Evolutionary conservation across 768 basidiomycete species (phyloP), one percentile per base, ranked within the genome.

Genomic region (Auricularia sp.): DNA sequence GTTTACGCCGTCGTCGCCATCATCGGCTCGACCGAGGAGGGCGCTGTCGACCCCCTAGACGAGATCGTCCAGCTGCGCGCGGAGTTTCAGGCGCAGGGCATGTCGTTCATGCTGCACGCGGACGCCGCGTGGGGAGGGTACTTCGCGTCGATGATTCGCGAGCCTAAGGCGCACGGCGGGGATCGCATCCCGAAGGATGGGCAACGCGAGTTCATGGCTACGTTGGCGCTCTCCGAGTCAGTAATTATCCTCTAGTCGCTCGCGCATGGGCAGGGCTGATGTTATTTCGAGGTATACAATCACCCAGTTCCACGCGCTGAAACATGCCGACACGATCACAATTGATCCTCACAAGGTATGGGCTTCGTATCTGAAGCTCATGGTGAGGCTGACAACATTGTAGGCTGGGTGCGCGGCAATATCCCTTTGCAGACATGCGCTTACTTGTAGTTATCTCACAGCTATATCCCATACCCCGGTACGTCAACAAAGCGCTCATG

Each of bases 101-200:
- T 81, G 14, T 72, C 69, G 0, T 81, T 81, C 67, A 37, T 79
- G 21, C 65, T 81, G 3, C 80, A 81, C 62, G 77, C 74, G 18
- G 80, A 82, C 64, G 80, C 76, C 4, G 80, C 80, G 1, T 81
- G 80, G 81, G 80, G 81, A 3, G 77, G 76, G 3, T 82, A 81
- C 68, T 82, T 81, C 64, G 69, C 74, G 36, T 21, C 67, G 35
- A 64, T 62, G 35, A n/a, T 64, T 16, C 29, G 45, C 54, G 29
- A 51, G 33, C 37, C 34, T 29, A 29, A 29, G 29, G 29, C 29
- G 29, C 29, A 29, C 29, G 29, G 29, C 29, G 29, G 29, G 29
- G 29, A 29, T 29, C 29, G 29, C 29, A 29, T 29, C 29, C 29
- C 29, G 29, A 29, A 29, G 29, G 29, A 29, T 29, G 29, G 29